A percentile compares a stretch with the other conserved stretches of the same genome.
These are phyloP conservation scores for thale cress (Arabidopsis thaliana) DNA, from an alignment of 345 rosid genomes.

Conservation along the genomic window DNA sequence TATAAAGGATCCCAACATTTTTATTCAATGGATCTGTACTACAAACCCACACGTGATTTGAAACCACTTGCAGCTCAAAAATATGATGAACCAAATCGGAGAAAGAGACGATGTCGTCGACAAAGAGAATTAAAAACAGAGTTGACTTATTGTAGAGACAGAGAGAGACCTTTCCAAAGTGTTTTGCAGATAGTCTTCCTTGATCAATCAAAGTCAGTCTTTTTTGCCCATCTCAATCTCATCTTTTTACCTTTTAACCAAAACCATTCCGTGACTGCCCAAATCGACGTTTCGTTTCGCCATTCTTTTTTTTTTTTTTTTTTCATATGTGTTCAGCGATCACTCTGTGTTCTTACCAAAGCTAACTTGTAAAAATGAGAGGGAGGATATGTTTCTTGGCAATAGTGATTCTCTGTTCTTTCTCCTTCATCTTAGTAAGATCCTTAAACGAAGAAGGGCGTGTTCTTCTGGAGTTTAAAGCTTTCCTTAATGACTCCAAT, in stretches of 20 bases:
- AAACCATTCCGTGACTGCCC: constrained; percentile 30
- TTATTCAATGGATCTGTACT: constrained; percentile 41
- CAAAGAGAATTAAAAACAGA: constrained; percentile 32
- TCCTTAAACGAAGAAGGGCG: constrained; percentile 63
- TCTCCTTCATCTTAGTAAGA: constrained; percentile 42
- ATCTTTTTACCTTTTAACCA: constrained; percentile 11
- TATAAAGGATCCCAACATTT: constrained; percentile 17
- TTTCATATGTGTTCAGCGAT: constrained; percentile 22
- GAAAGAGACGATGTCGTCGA: constrained; percentile 27
- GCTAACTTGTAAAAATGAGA: constrained; percentile 36
- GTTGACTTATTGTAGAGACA: constrained; percentile 34
- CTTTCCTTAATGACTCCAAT: constrained; percentile 54
- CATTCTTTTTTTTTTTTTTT: constrained; percentile 17
- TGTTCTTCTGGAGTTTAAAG: constrained; percentile 61
- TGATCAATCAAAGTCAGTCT: constrained; percentile 36
- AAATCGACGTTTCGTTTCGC: constrained; percentile 4
- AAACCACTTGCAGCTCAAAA: constrained; percentile 38
- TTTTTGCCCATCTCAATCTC: not conserved
- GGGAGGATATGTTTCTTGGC: constrained; percentile 31
- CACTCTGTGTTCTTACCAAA: constrained; percentile 23
- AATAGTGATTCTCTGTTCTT: constrained; percentile 37
- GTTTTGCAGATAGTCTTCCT: constrained; percentile 23
- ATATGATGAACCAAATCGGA: constrained; percentile 16
- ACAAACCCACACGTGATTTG: constrained; percentile 44
- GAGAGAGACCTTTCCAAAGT: constrained; percentile 14